Base-by-base conservation (phyloP, 352 stramenopile species). In the Phytophthora pisi region DNA sequence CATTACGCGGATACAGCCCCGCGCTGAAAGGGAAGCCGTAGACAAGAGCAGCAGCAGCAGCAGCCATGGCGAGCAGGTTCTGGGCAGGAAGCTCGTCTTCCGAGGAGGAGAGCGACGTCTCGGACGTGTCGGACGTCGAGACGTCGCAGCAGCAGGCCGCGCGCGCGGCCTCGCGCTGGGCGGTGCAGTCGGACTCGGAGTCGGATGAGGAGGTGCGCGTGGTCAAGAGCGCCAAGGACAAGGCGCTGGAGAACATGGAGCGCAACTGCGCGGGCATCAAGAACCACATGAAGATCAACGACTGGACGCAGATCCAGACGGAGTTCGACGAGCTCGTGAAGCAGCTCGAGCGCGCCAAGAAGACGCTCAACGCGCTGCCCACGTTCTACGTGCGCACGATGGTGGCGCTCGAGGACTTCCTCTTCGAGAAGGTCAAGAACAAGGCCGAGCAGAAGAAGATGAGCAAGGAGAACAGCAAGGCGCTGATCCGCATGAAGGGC, bases 381-480 rank as follows among this genome's bases (percentile, higher is more conserved):
- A 88, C 88, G 38, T 98, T 97, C 60, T 97, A 98, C 66, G 84
- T 99, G 18, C 88, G 92, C 42, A 88, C 97, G 49, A 89, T 99
- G 57, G 89, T 95, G 20, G 84, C 97, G 75, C 80, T 99, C 6
- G 96, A 99, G 73, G 96, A 99, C 66, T 91, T 94, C 26, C 68
- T 99, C 54, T 64, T 64, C 5, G 84, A 97, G 64, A 96, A 95
- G 72, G 73, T 98, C 30, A 98, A 97, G 74, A 97, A 98, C 84
- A 99, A 99, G 84, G 93, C 90, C 13, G 90, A 95, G 34, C 94
- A 98, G 61, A 99, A 99, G 82, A 99, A 98, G 77, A 95, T 99
- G 76, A 98, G 84, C 86, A 96, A 97, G 59, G 92, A 97, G 61
- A 98, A 99, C 80, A 96, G 84, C 60, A 96, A 98, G 72, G 93